Conservation (phyloP, 768 basidiomycete genomes). For the Dentipellis sp. region DNA sequence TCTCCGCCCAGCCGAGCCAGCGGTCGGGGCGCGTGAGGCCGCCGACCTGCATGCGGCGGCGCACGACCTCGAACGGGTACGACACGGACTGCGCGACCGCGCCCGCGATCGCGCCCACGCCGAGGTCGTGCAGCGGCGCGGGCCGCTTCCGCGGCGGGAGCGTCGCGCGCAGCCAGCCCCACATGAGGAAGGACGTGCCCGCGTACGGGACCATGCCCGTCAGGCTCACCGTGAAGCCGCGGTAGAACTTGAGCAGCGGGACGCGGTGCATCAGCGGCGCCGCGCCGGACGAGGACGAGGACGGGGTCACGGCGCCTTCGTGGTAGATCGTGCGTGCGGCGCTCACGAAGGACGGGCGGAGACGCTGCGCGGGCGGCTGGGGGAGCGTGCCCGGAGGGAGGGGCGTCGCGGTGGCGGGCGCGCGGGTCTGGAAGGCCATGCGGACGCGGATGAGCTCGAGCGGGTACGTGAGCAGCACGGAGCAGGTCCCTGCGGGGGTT, state of each 20-base stretch:
- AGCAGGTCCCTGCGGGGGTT: slow-evolving; percentile 55
- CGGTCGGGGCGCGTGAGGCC: slow-evolving; percentile 69
- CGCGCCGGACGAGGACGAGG: slow-evolving; percentile 15
- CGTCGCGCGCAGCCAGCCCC: slow-evolving; percentile 65
- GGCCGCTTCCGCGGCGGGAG: slow-evolving; percentile 34
- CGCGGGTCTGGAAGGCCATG: slow-evolving; percentile 75
- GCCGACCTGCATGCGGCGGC: slow-evolving; percentile 92
- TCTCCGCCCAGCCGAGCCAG: slow-evolving; percentile 77
- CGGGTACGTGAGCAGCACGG: slow-evolving; percentile 91
- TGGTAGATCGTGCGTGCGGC: slow-evolving; percentile 61
- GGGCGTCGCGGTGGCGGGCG: slow-evolving; percentile 3
- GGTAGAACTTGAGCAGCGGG: slow-evolving; percentile 86
- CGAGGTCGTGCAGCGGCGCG: slow-evolving; percentile 48
- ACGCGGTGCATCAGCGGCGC: slow-evolving; percentile 42
- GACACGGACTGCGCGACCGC: slow-evolving; percentile 80
- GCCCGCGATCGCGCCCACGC: slow-evolving; percentile 81
- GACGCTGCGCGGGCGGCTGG: background rate
- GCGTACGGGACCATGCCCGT: slow-evolving; percentile 93
- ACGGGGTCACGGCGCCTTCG: slow-evolving; percentile 36
- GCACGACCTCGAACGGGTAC: slow-evolving; percentile 91
- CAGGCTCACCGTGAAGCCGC: slow-evolving; percentile 92
- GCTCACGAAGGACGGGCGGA: slow-evolving; percentile 39
- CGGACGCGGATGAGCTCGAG: slow-evolving; percentile 93
- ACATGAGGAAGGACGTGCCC: slow-evolving; percentile 88
- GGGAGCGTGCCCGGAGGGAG: background rate